Evolutionary conservation across 73 alveolate genomes (phyloP).

Genomic region (Paramecium biaurelia): DNA sequence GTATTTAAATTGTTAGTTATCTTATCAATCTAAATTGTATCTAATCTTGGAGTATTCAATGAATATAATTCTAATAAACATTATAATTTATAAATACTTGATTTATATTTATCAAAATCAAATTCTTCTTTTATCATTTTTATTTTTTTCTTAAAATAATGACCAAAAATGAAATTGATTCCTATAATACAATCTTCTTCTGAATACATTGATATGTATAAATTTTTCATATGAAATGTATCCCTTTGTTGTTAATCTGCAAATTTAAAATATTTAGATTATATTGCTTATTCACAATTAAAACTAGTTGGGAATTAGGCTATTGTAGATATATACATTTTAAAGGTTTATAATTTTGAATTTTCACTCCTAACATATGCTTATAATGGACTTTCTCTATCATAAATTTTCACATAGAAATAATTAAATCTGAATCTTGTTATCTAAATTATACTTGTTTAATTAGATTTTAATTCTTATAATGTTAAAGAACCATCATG

Average conservation of each 20-base stretch:
- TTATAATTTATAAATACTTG: background rate
- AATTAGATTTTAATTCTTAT: background rate
- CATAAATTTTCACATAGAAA: background rate
- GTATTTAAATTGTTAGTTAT: background rate
- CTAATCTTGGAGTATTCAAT: background rate
- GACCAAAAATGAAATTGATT: background rate
- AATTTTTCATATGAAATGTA: background rate
- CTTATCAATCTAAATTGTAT: background rate
- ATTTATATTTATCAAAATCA: background rate
- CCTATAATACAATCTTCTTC: constrained; percentile 14
- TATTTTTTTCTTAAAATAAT: background rate
- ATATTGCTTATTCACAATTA: constrained; percentile 1
- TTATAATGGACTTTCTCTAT: background rate
- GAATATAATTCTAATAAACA: background rate
- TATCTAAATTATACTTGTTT: background rate
- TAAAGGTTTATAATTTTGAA: background rate
- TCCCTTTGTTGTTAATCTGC: background rate
- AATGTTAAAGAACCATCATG: background rate
- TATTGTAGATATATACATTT: background rate
- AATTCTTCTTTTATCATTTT: background rate
- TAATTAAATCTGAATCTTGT: background rate
- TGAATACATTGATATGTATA: background rate
- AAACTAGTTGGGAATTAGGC: constrained; percentile 1
- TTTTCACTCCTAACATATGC: background rate
- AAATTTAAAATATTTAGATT: constrained; percentile 41